Evolutionary conservation across 352 stramenopile genomes (phyloP).

Genomic region (Vaucheria bursata): DNA sequence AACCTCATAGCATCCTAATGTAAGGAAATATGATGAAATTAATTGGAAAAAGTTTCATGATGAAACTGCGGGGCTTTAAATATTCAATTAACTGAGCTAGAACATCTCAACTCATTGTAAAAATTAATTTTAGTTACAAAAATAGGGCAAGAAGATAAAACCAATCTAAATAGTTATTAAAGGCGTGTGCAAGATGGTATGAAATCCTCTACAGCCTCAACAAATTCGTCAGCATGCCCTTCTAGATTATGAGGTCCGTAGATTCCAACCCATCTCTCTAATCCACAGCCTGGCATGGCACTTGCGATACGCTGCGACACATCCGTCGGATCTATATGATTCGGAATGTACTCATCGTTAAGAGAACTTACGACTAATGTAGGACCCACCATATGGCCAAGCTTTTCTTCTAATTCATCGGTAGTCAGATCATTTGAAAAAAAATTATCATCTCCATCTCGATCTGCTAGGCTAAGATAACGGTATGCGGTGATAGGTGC

Average conservation of each 20-base stretch:
- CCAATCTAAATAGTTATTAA: too few species aligned
- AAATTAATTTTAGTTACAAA: too few species aligned
- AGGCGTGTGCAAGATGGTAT: too few species aligned
- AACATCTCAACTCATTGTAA: too few species aligned
- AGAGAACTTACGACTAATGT: slow-evolving; percentile 35
- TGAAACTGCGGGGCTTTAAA: too few species aligned
- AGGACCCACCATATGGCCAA: slow-evolving; percentile 43
- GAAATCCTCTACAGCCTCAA: too few species aligned
- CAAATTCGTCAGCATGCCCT: not conserved
- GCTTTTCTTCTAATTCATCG: slow-evolving; percentile 19
- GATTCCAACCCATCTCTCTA: not conserved
- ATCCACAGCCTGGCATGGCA: not conserved
- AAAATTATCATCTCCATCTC: slow-evolving; percentile 43
- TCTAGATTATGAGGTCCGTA: not conserved
- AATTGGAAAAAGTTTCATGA: too few species aligned
- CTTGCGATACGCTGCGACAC: slow-evolving; percentile 9
- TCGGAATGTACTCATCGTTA: slow-evolving; percentile 34
- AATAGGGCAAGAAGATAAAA: too few species aligned
- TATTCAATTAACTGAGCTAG: too few species aligned
- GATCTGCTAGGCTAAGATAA: slow-evolving; percentile 29
- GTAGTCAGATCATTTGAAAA: slow-evolving; percentile 38
- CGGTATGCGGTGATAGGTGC: slow-evolving; percentile 34
- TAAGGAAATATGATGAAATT: too few species aligned
- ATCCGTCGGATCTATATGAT: not conserved
- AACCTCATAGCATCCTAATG: too few species aligned